These are phyloP conservation scores for Fraxinus latifolia DNA, from an alignment of 305 asterid genomes.

Conservation along the genomic window DNA sequence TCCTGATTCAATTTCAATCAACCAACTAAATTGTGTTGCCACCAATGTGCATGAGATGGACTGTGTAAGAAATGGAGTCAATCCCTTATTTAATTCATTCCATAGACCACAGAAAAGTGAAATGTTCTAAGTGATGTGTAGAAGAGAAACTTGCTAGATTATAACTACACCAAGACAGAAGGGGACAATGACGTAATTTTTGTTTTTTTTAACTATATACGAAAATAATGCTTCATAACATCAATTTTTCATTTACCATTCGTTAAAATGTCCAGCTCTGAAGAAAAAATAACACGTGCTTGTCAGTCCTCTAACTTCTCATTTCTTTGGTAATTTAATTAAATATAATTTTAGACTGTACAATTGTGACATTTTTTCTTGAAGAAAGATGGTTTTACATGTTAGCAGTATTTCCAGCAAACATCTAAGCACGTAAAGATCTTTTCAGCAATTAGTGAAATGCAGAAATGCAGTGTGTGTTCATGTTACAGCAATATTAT, in stretches of 20 bases:
- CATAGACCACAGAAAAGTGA: background rate
- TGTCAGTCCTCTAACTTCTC: background rate
- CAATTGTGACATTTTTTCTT: background rate
- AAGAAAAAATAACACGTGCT: background rate
- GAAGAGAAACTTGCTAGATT: background rate
- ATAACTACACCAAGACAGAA: background rate
- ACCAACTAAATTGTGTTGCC: background rate
- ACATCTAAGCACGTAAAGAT: conserved; percentile 1
- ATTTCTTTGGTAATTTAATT: background rate
- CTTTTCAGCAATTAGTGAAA: conserved; percentile 9
- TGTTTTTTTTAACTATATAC: background rate
- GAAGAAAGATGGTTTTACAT: background rate
- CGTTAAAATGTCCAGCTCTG: background rate
- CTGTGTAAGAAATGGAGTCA: background rate
- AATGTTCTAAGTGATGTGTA: background rate
- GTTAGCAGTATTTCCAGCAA: conserved; percentile 1
- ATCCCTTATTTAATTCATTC: background rate
- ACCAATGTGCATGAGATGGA: background rate
- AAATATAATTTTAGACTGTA: background rate
- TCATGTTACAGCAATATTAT: background rate
- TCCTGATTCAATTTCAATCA: background rate
- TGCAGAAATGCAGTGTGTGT: background rate
- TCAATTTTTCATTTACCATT: background rate
- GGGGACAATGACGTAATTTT: background rate
- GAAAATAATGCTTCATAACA: background rate